Evolutionary conservation across 75 land plant genomes (phyloP).

Genomic region (Sequoiadendron giganteum): DNA sequence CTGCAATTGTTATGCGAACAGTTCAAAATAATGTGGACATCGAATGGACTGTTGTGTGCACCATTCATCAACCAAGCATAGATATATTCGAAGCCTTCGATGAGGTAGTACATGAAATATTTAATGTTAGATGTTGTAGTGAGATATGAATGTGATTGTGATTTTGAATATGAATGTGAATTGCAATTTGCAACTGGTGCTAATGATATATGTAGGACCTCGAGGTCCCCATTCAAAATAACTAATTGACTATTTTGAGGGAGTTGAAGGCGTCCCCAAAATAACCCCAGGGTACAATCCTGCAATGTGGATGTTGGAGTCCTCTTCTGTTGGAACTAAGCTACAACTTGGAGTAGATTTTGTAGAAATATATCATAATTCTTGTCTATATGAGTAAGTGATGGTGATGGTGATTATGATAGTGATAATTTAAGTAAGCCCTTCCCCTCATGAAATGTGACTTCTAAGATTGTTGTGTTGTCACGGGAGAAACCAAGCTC

Average conservation of each 20-base stretch:
- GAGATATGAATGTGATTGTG: too few species aligned
- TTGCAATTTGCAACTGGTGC: slow-evolving; percentile 21
- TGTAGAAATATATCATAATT: slow-evolving; percentile 42
- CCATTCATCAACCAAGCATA: slow-evolving; percentile 85
- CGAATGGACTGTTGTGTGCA: slow-evolving; percentile 81
- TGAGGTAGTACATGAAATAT: slow-evolving; percentile 41
- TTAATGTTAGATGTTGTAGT: neutral
- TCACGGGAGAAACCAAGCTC: slow-evolving; percentile 41
- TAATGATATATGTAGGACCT: slow-evolving; percentile 47
- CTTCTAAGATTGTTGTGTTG: neutral
- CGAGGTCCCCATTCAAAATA: slow-evolving; percentile 35
- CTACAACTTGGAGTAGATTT: slow-evolving; percentile 40
- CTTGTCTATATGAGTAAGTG: slow-evolving; percentile 43
- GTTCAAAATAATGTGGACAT: slow-evolving; percentile 86
- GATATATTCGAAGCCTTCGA: slow-evolving; percentile 91
- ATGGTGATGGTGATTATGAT: neutral
- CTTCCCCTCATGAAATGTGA: too few species aligned
- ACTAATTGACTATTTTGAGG: slow-evolving; percentile 55
- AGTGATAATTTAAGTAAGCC: neutral
- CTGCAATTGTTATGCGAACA: slow-evolving; percentile 88
- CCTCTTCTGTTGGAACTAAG: slow-evolving; percentile 7
- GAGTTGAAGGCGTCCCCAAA: slow-evolving; percentile 20
- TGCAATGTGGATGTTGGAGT: slow-evolving; percentile 61
- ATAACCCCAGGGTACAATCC: slow-evolving; percentile 49
- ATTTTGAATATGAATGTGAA: neutral